A percentile compares a stretch with the other conserved stretches of the same genome.
Conservation (phyloP, 1,284 basidiomycete genomes). For the Cutaneotrichosporon mucoides region DNA sequence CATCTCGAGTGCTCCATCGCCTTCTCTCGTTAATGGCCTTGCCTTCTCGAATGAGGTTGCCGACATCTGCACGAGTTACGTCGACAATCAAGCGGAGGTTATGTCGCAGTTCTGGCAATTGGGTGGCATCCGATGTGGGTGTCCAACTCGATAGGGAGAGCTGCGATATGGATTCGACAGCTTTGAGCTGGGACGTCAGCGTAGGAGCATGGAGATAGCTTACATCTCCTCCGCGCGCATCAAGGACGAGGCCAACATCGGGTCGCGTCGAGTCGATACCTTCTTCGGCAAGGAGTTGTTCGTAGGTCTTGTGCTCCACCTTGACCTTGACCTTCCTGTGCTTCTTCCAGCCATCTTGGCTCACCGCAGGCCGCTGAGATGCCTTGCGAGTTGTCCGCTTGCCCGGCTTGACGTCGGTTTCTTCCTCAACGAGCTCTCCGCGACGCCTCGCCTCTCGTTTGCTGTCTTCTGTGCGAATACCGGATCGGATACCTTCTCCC, state of each 20-base stretch:
- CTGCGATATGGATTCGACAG: constrained; percentile 75
- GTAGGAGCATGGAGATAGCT: constrained; percentile 31
- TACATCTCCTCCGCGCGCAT: constrained; percentile 85
- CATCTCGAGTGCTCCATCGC: constrained; percentile 58
- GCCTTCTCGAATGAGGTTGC: constrained; percentile 84
- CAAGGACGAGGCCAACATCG: constrained; percentile 79
- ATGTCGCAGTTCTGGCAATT: constrained; percentile 91
- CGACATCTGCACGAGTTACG: constrained; percentile 72
- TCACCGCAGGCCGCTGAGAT: not conserved
- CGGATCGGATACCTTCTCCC: constrained; percentile 75
- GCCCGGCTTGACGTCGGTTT: constrained; percentile 51
- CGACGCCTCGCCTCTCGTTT: constrained; percentile 66
- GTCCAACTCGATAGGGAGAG: constrained; percentile 75
- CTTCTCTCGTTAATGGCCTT: constrained; percentile 73
- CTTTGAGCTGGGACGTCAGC: constrained; percentile 58
- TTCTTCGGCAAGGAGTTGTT: constrained; percentile 78
- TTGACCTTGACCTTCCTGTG: constrained; percentile 77
- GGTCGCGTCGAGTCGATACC: constrained; percentile 56
- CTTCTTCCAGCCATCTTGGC: constrained; percentile 50
- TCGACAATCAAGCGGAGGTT: constrained; percentile 85
- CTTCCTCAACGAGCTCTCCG: constrained; percentile 56
- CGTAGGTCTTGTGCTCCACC: constrained; percentile 89
- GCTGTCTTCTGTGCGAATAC: constrained; percentile 82
- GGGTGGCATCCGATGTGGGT: constrained; percentile 73
- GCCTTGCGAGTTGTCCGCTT: constrained; percentile 7